Base-by-base conservation (phyloP, 2,329 filamentous ascomycete species). In the Aspergillus sclerotialis region DNA sequence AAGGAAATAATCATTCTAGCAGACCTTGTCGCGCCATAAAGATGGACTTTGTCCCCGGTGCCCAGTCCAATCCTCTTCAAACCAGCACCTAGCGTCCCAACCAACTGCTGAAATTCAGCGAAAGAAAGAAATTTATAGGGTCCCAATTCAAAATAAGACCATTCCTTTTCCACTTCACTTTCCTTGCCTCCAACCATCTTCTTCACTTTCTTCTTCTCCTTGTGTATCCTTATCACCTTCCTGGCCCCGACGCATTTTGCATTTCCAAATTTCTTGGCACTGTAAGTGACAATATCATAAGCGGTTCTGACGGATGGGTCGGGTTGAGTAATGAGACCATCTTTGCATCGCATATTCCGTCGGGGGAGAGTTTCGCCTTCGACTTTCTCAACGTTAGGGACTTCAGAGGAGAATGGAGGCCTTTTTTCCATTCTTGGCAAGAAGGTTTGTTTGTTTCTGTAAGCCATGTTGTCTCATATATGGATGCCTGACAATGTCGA, bases 1-100 rank as follows among this genome's bases (percentile, higher is more conserved):
- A n/a, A n/a, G n/a, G n/a, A n/a, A n/a, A n/a, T n/a, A n/a, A n/a
- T n/a, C n/a, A n/a, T n/a, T n/a, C n/a, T n/a, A n/a, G n/a, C n/a
- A n/a, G n/a, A n/a, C n/a, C n/a, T n/a, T n/a, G 86, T 94, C n/a
- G 82, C 77, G 30, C 82, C 88, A 56, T 88, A 94, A 36, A 94
- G 71, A 59, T 94, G 86, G 48, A 94, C 60, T 51, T 75, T 80
- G 58, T 88, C 76, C 11, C 73, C 66, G 38, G 75, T 71, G 42
- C 69, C 67, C 49, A 93, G 62, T 35, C 87, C 88, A 24, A 94
- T 68, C 53, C 82, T 79, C 55, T 81, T 76, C 61, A 93, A 67
- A 38, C 82, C 88, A 14, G 78, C 72, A 35, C 84, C 88, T 12
- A 88, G 65, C 48, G 83, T 71, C 37, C 84, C 67, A 31, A 80